Conservation (phyloP, 495 filamentous ascomycete species). For the Penicillium coffeae region DNA sequence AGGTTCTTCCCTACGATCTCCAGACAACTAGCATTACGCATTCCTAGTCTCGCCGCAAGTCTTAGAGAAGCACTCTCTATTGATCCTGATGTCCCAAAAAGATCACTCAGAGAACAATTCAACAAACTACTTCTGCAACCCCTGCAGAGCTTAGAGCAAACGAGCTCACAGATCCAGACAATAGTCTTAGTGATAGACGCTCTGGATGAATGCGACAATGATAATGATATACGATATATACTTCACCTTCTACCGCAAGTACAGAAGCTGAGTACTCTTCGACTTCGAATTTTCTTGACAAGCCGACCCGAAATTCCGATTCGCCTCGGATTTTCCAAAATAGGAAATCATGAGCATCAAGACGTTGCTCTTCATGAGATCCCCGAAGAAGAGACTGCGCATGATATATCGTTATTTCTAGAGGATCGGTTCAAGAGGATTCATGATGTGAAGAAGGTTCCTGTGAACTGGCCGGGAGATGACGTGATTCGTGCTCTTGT, state of each 20-base stretch:
- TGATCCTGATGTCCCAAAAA: not conserved
- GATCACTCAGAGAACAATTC: conserved; percentile 1
- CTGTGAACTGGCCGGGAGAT: not conserved
- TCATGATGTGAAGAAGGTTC: not conserved
- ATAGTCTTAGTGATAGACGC: not conserved
- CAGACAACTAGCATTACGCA: conserved; percentile 27
- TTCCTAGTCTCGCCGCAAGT: conserved; percentile 2
- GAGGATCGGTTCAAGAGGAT: not conserved
- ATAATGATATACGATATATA: not conserved
- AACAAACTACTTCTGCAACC: not conserved
- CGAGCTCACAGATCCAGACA: conserved; percentile 8
- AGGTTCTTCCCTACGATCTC: conserved; percentile 44
- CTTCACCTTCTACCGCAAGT: conserved; percentile 19
- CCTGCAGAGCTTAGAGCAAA: not conserved
- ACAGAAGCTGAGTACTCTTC: conserved; percentile 1
- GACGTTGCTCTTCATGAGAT: not conserved
- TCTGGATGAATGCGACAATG: conserved; percentile 2
- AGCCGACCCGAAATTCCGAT: conserved; percentile 46
- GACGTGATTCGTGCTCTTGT: not conserved
- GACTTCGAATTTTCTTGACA: conserved; percentile 29
- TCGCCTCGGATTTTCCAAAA: conserved; percentile 21
- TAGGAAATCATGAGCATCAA: conserved; percentile 5
- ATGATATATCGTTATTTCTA: not conserved
- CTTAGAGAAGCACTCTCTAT: not conserved
- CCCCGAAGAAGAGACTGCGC: not conserved